Conservation (phyloP, 371 early-diverging fungal genomes). For the Thermomucor indicae-seudaticae region DNA sequence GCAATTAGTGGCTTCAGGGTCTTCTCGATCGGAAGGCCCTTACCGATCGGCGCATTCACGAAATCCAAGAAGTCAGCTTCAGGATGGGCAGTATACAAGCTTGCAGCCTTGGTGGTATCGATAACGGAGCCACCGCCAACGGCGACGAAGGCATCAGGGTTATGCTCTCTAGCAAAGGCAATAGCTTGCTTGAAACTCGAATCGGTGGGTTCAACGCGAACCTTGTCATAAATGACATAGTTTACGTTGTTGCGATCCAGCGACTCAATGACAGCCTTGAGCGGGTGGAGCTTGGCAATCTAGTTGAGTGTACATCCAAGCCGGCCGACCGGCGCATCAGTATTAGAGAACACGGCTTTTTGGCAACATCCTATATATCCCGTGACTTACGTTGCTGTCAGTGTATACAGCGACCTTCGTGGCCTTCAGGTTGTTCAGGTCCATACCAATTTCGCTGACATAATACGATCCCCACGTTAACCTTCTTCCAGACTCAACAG, state of each 20-base stretch:
- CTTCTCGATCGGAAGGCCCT: slow-evolving; percentile 71
- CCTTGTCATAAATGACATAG: slow-evolving; percentile 73
- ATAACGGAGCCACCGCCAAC: slow-evolving; percentile 94
- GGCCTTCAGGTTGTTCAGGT: slow-evolving; percentile 73
- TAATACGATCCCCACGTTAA: background rate
- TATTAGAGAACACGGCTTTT: background rate
- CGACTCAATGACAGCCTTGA: slow-evolving; percentile 75
- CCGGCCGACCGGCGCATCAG: slow-evolving; percentile 9
- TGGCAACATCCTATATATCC: background rate
- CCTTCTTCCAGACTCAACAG: background rate
- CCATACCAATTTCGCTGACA: slow-evolving; percentile 79
- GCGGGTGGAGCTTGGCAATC: slow-evolving; percentile 70
- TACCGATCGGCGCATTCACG: slow-evolving; percentile 93
- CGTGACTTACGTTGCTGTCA: slow-evolving; percentile 64
- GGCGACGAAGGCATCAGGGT: slow-evolving; percentile 84
- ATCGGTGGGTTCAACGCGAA: slow-evolving; percentile 87
- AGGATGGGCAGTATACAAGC: slow-evolving; percentile 77
- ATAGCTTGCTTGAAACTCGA: slow-evolving; percentile 74
- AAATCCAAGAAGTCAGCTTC: slow-evolving; percentile 88
- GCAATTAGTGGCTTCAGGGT: slow-evolving; percentile 79
- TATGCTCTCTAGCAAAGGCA: slow-evolving; percentile 68
- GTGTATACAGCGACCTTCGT: slow-evolving; percentile 86
- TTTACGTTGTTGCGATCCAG: slow-evolving; percentile 69
- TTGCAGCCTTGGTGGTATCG: slow-evolving; percentile 91
- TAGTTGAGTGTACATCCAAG: slow-evolving; percentile 2